These are phyloP conservation scores for Candida arabinofermentans DNA, from an alignment of 805 yeast genomes.

Conservation along the genomic window DNA sequence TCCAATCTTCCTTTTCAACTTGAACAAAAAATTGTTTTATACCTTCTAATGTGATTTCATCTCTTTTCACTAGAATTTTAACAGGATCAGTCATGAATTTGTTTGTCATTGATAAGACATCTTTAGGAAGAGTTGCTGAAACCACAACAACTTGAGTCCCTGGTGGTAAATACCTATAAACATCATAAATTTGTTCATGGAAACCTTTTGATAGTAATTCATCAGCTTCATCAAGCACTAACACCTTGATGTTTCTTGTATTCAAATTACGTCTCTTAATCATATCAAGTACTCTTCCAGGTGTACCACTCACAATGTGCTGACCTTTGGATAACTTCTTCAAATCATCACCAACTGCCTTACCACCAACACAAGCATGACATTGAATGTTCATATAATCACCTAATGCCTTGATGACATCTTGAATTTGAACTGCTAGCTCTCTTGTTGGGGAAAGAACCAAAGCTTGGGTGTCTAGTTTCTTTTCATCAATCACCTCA, in stretches of 20 bases:
- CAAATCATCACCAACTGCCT: constrained; percentile 81
- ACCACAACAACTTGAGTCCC: constrained; percentile 92
- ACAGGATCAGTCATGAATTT: constrained; percentile 95
- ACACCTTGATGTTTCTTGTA: constrained; percentile 84
- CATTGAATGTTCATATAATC: constrained; percentile 85
- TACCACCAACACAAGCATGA: constrained; percentile 98
- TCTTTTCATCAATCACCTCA: constrained; percentile 60
- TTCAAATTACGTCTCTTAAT: constrained; percentile 83
- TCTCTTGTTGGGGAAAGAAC: constrained; percentile 97
- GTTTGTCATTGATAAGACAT: constrained; percentile 84
- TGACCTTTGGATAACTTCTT: constrained; percentile 81
- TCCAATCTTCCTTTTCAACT: constrained; percentile 91
- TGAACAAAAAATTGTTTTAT: constrained; percentile 88
- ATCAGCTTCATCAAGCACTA: constrained; percentile 97
- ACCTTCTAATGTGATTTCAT: constrained; percentile 93
- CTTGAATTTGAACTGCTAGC: constrained; percentile 93
- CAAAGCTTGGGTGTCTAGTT: constrained; percentile 83
- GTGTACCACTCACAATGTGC: constrained; percentile 95
- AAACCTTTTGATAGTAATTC: constrained; percentile 92
- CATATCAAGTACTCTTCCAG: constrained; percentile 97
- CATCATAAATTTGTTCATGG: constrained; percentile 92
- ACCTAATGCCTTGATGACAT: constrained; percentile 86
- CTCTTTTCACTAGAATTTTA: constrained; percentile 90
- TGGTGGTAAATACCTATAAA: constrained; percentile 82
- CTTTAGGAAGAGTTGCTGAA: constrained; percentile 91